phyloP scores from a whole-genome alignment of 1,284 basidiomycete species.

The Abortiporus biennis region DNA sequence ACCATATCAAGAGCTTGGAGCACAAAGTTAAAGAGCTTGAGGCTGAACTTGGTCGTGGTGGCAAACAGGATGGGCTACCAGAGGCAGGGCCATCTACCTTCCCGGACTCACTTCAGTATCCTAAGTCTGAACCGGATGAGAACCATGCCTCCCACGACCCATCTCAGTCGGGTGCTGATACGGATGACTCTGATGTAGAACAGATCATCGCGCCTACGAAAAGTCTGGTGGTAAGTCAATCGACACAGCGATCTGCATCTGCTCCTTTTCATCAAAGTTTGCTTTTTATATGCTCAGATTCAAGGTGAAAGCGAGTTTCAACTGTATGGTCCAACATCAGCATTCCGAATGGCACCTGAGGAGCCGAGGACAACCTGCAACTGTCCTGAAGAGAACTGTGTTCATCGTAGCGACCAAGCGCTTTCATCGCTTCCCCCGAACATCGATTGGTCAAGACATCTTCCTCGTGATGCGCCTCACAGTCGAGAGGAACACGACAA shows the following conservation, averaged over 20 bases:
- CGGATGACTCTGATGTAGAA: slow-evolving; percentile 26
- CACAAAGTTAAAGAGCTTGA: slow-evolving; percentile 41
- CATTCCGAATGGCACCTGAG: slow-evolving; percentile 28
- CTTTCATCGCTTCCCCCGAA: slow-evolving; percentile 24
- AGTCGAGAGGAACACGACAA: slow-evolving; percentile 47
- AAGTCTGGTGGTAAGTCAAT: slow-evolving; percentile 26
- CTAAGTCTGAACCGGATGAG: slow-evolving; percentile 13
- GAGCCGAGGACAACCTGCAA: slow-evolving; percentile 7
- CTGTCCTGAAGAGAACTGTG: slow-evolving; percentile 11
- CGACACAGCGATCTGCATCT: too few relatives aligned
- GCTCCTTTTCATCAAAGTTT: not conserved
- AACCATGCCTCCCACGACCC: slow-evolving; percentile 12
- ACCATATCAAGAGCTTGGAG: slow-evolving; percentile 38
- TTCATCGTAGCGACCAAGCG: slow-evolving; percentile 12
- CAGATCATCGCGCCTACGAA: slow-evolving; percentile 26
- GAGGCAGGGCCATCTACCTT: slow-evolving; percentile 7
- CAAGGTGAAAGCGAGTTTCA: slow-evolving; percentile 25
- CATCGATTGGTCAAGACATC: slow-evolving; percentile 52
- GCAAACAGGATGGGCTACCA: slow-evolving; percentile 19
- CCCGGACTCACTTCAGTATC: slow-evolving; percentile 9
- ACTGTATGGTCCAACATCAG: slow-evolving; percentile 30
- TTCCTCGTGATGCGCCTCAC: slow-evolving; percentile 40
- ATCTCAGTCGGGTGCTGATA: slow-evolving; percentile 15
- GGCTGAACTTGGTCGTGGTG: slow-evolving; percentile 34
- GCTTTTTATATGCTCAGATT: slow-evolving; percentile 16